Conservation (phyloP, 2,329 filamentous ascomycete genomes). For the Fusarium sp. region DNA sequence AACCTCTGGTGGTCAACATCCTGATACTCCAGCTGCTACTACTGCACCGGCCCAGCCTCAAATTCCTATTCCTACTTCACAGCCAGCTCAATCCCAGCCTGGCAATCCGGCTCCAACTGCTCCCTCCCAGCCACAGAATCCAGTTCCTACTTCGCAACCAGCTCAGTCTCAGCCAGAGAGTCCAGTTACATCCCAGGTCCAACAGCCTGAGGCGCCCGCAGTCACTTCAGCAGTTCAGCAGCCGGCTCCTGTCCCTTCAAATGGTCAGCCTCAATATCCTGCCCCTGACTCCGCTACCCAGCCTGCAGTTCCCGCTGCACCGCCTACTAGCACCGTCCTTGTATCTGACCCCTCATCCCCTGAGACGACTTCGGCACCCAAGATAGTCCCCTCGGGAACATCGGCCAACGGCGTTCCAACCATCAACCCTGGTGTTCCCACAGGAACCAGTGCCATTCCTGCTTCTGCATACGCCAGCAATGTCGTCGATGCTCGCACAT, state of each 20-base stretch:
- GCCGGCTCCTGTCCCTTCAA: constrained; percentile 10
- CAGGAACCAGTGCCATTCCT: constrained; percentile 52
- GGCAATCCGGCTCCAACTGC: background rate
- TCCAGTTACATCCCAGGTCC: background rate
- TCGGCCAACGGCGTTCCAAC: constrained; percentile 55
- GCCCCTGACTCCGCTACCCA: constrained; percentile 8
- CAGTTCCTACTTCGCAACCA: background rate
- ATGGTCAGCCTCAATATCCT: background rate
- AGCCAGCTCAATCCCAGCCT: background rate
- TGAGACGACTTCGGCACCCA: constrained; percentile 5
- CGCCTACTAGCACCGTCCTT: constrained; percentile 6
- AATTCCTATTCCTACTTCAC: background rate
- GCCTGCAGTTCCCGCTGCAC: background rate
- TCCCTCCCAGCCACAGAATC: background rate
- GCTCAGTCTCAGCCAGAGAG: background rate
- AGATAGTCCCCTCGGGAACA: constrained; percentile 33
- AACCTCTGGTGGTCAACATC: constrained; percentile 8
- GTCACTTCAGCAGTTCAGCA: constrained; percentile 14
- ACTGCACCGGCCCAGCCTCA: constrained; percentile 2
- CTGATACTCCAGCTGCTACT: background rate
- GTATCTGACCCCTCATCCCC: constrained; percentile 23
- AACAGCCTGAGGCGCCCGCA: background rate
- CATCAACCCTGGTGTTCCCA: constrained; percentile 46
- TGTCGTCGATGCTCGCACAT: constrained; percentile 53
- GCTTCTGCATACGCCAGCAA: constrained; percentile 55